These are phyloP conservation scores for Discostella pseudostelligera DNA, from an alignment of 108 stramenopile genomes.

Conservation along the genomic window DNA sequence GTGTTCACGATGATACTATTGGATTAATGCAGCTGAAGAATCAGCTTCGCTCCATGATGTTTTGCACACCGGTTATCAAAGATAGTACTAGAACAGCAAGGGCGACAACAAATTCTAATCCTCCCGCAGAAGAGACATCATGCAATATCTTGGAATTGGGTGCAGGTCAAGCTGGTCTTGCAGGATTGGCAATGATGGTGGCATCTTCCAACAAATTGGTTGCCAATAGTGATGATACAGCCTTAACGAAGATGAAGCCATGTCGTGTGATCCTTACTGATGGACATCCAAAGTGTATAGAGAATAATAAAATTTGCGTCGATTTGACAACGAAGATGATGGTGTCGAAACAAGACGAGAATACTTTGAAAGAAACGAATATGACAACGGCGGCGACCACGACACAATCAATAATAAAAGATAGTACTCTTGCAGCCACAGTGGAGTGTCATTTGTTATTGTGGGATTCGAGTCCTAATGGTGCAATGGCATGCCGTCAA, in stretches of 20 bases:
- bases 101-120: not conserved
- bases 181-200: slow-evolving; percentile 49
- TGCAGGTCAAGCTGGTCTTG: slow-evolving; percentile 80
- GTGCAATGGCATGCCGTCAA: slow-evolving; percentile 22
- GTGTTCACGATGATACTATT: not conserved
- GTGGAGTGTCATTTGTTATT: slow-evolving; percentile 37
- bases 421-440: too few relatives aligned
- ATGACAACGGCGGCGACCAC: not conserved
- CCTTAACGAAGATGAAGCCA: slow-evolving; percentile 6
- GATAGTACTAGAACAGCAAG: too few relatives aligned
- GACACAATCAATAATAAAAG: not conserved
- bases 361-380: not conserved
- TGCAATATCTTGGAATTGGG: slow-evolving; percentile 68
- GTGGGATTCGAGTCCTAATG: slow-evolving; percentile 54
- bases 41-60: slow-evolving; percentile 17
- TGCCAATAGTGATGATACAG: not conserved
- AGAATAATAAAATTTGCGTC: slow-evolving; percentile 62
- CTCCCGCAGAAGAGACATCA: not conserved
- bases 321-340: slow-evolving; percentile 18
- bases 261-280: slow-evolving; percentile 61
- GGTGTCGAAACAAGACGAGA: not conserved
- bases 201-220: not conserved
- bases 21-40: slow-evolving; percentile 7
- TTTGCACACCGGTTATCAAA: not conserved
- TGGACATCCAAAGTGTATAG: slow-evolving; percentile 70